These are phyloP conservation scores for Monilinia fructicola DNA, from an alignment of 2,329 filamentous ascomycete genomes.

Conservation along the genomic window DNA sequence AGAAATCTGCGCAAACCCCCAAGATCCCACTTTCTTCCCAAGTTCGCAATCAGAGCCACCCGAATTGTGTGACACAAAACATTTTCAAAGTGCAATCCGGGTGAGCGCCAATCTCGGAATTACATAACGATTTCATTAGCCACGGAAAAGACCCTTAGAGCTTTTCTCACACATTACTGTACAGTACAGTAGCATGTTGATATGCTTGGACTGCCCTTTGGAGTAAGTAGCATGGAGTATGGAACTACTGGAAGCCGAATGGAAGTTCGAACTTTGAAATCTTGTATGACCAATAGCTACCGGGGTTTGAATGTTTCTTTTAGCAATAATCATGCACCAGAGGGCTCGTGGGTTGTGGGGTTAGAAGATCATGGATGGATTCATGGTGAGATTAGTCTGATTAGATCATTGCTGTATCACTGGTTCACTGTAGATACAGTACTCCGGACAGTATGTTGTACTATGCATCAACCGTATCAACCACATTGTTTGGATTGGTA, in stretches of 20 bases:
- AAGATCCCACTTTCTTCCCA: constrained; percentile 16
- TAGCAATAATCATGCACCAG: constrained; percentile 21
- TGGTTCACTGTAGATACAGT: too few relatives aligned
- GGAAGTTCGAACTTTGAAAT: neutral
- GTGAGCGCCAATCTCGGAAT: constrained; percentile 18
- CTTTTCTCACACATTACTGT: neutral
- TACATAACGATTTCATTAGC: constrained; percentile 10
- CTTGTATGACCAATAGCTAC: constrained; percentile 21
- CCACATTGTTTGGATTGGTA: constrained; percentile 1
- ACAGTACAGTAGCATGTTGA: neutral
- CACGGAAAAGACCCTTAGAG: constrained; percentile 1
- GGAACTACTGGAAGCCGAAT: neutral
- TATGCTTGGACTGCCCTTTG: neutral
- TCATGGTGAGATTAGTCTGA: neutral
- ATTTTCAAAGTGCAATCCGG: constrained; percentile 3
- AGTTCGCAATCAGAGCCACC: constrained; percentile 14
- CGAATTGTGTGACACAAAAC: constrained; percentile 6
- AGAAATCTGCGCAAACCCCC: constrained; percentile 7
- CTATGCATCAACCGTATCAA: constrained; percentile 12
- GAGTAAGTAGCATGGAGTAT: neutral
- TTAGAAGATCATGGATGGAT: neutral
- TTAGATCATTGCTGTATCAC: neutral
- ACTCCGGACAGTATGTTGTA: too few relatives aligned
- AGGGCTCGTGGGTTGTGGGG: constrained; percentile 18
- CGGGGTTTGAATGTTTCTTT: constrained; percentile 13